Conservation (phyloP, 164 flowering plant species). For the Sedum album region DNA sequence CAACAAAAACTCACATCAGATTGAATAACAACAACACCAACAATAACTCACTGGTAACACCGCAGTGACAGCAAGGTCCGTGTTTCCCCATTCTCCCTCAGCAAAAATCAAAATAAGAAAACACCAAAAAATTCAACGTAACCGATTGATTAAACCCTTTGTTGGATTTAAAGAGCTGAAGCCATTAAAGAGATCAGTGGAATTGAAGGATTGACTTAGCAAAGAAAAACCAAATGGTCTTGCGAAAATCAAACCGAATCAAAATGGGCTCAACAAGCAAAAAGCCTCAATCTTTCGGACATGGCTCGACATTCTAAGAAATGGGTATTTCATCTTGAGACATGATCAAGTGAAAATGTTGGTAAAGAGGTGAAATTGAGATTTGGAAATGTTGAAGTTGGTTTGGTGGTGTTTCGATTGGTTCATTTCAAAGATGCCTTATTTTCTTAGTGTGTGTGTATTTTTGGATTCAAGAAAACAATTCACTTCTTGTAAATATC, state of each 20-base stretch:
- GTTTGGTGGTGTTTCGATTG: background rate
- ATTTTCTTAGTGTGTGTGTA: no score
- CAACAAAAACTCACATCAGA: background rate
- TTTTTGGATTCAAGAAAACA: no score
- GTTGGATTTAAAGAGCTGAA: slow-evolving; percentile 1
- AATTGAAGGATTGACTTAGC: background rate
- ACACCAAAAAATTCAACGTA: background rate
- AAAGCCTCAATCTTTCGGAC: background rate
- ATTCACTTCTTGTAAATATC: no score
- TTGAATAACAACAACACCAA: background rate
- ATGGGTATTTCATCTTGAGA: no score
- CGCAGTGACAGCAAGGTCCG: slow-evolving; percentile 97
- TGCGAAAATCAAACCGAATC: background rate
- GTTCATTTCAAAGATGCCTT: no score
- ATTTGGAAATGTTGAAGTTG: background rate
- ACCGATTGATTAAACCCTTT: background rate
- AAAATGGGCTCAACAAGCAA: background rate
- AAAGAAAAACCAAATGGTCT: background rate
- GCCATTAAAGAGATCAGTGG: background rate
- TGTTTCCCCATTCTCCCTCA: slow-evolving; percentile 64
- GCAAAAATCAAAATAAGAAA: no score
- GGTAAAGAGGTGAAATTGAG: no score
- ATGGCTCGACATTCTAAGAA: no score
- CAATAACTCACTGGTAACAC: slow-evolving; percentile 84
- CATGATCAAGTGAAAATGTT: no score